Evolutionary conservation across 1,284 basidiomycete genomes (phyloP).

Genomic region (Apiotrichum veenhuisii): DNA sequence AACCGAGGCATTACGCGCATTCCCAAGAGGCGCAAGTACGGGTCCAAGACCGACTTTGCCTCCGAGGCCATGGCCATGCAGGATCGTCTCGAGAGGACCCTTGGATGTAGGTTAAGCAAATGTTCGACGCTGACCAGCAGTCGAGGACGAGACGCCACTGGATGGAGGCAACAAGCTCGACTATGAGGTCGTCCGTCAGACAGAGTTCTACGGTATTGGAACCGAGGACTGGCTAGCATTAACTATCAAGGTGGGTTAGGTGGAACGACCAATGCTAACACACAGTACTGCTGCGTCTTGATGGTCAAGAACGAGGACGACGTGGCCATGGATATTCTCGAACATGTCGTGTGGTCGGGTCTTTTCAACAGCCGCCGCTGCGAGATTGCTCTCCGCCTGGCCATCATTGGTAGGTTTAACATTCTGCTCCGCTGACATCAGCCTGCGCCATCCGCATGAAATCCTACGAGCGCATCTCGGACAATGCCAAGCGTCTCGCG

Average conservation of each 20-base stretch:
- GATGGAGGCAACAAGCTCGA: conserved; percentile 24
- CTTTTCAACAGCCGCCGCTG: conserved; percentile 64
- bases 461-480: conserved; percentile 60
- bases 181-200: conserved; percentile 33
- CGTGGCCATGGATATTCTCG: conserved; percentile 70
- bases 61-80: conserved; percentile 39
- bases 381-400: conserved; percentile 68
- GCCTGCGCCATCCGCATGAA: conserved; percentile 66
- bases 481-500: conserved; percentile 52
- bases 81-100: conserved; percentile 41
- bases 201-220: conserved; percentile 69
- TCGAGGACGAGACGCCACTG: conserved; percentile 39
- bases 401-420: conserved; percentile 61
- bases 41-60: conserved; percentile 26
- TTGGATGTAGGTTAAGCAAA: conserved; percentile 32
- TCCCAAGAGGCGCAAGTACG: conserved; percentile 26
- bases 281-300: conserved; percentile 79
- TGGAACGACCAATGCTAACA: background rate
- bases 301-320: conserved; percentile 61
- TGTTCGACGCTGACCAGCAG: conserved; percentile 11
- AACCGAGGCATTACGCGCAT: conserved; percentile 53
- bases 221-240: conserved; percentile 82
- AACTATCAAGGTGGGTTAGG: conserved; percentile 69
- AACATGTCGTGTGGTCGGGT: conserved; percentile 72
- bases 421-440: conserved; percentile 34